A percentile compares a stretch with the other conserved stretches of the same genome.
Conservation (phyloP, 352 stramenopile species). For the Globisporangium solare region DNA sequence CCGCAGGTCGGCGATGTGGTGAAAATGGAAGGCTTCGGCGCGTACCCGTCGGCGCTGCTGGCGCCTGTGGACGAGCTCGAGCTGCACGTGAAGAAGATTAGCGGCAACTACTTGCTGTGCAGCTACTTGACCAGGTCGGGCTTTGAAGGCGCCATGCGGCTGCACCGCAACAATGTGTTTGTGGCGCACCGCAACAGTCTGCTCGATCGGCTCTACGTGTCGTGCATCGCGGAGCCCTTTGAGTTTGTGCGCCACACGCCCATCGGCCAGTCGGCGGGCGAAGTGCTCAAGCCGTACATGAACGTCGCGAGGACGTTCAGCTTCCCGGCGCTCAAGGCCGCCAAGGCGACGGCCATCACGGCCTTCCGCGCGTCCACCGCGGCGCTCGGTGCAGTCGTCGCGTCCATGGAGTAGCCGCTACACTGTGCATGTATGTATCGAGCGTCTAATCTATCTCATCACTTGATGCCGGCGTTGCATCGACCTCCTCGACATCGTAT, state of each 20-base stretch:
- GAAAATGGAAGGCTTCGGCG: slow-evolving; percentile 73
- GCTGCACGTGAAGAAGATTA: slow-evolving; percentile 79
- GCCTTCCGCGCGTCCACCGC: slow-evolving; percentile 65
- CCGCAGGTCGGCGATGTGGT: slow-evolving; percentile 63
- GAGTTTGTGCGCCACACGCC: slow-evolving; percentile 68
- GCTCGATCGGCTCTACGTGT: slow-evolving; percentile 65
- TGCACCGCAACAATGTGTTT: slow-evolving; percentile 80
- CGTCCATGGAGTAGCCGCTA: slow-evolving; percentile 50
- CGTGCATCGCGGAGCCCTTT: slow-evolving; percentile 59
- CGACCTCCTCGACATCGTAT: no score
- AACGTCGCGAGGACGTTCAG: slow-evolving; percentile 69
- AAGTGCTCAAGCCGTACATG: slow-evolving; percentile 58
- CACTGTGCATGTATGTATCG: neutral
- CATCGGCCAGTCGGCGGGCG: slow-evolving; percentile 47
- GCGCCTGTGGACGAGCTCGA: slow-evolving; percentile 64
- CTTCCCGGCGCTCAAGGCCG: slow-evolving; percentile 54
- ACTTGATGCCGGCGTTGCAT: no score
- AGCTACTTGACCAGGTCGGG: slow-evolving; percentile 60
- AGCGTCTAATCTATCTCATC: no score
- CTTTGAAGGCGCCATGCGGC: slow-evolving; percentile 52
- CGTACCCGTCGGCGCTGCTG: slow-evolving; percentile 64
- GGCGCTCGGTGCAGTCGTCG: slow-evolving; percentile 64
- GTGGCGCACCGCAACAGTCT: slow-evolving; percentile 68
- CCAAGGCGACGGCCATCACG: slow-evolving; percentile 63
- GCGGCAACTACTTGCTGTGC: slow-evolving; percentile 72